Base-by-base conservation (phyloP, 1,284 basidiomycete species). In the Rhodotorula mucilaginosa region DNA sequence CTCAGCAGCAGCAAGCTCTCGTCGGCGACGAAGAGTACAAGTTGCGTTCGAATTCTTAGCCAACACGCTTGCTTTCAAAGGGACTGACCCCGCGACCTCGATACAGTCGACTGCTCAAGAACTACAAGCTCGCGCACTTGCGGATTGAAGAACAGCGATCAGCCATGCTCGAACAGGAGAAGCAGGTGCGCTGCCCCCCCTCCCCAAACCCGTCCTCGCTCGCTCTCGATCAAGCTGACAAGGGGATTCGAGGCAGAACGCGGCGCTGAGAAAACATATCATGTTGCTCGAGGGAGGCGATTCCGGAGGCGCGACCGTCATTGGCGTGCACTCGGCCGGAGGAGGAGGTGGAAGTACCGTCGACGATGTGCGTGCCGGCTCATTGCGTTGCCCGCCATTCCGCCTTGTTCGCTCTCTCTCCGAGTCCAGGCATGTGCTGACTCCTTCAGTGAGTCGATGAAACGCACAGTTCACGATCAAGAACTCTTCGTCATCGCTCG, bases 131-230 rank as follows among this genome's bases (percentile, higher is more conserved):
- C 80, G 90, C 90, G 29, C 90, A 92, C 82, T 88, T 91, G 80
- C 90, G 90, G 80, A 90, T 92, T 74, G 90, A 92, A 78, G 86
- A 89, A 76, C 90, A 92, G 78, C 84, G 90, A 12, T 77, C 79
- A 6, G 90, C 92, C 76, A 85, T 92, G 52, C 88, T 91, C 77
- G 88, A 90, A 79, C 90, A 92, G 80, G 90, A 92, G 76, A 84
- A 87, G 77, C 90, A 91, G 78, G 73, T 70, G 5, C 46, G 69
- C 34, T 6, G 26, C 26, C 26, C 34, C 34, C 3, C 34, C 34
- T 34, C 34, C 5, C 34, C 34, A 34, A 5, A 34, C 6, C 34
- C 34, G 34, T 34, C 5, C 34, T 34, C 8, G 34, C 34, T 59
- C 21, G 23, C 23, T 29, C n/a, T 5, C 31, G 52, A 12, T 31